Base-by-base conservation (phyloP, 2,329 filamentous ascomycete genomes). In the Hymenoscyphus scutula region DNA sequence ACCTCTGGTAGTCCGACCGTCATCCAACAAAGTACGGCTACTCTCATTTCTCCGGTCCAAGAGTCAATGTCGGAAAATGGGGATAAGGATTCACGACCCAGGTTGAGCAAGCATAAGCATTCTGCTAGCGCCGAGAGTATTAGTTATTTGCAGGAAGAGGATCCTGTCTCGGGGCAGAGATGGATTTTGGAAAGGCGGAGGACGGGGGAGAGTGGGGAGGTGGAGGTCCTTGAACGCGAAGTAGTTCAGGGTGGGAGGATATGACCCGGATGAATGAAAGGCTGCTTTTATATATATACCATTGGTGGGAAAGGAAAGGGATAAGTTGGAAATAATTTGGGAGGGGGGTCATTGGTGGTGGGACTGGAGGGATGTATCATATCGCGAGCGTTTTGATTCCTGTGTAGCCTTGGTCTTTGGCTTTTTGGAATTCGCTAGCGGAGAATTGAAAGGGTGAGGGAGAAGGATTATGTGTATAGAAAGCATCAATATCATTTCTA, bases 111-210 rank as follows among this genome's bases (percentile, higher is more conserved):
- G 62, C 83, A 84, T 66, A 76, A 78, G 15, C 78, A 83, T 67
- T 81, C 80, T 67, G 77, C 82, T 57, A 89, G 84, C 54, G 80
- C 86, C 1, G 89, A 90, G 67, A 89, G 87, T 65, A 85, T 92
- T 37, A 88, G 87, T 6, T 92, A 92, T 73, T 79, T 82, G 2
- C 75, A 78, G n/a, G 82, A 84, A 65, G 82, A 82, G 64, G 86
- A 89, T 70, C 84, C 87, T 54, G 79, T 83, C 8, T 60, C 56
- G 13, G 83, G 81, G 1, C 82, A 83, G 66, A 77, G 87, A 54
- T 91, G 89, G 89, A 83, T 91, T 7, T 77, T 91, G 68, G 89
- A 92, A 74, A 77, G 88, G 38, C 79, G 88, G 59, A 78, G 89
- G 38, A 89, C 86, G 2, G 85, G 80, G 0, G 88, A 90, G 69